A percentile compares a stretch with the other conserved stretches of the same genome.
Evolutionary conservation across 805 yeast genomes (phyloP).

Genomic region (Saturnispora gosingensis): DNA sequence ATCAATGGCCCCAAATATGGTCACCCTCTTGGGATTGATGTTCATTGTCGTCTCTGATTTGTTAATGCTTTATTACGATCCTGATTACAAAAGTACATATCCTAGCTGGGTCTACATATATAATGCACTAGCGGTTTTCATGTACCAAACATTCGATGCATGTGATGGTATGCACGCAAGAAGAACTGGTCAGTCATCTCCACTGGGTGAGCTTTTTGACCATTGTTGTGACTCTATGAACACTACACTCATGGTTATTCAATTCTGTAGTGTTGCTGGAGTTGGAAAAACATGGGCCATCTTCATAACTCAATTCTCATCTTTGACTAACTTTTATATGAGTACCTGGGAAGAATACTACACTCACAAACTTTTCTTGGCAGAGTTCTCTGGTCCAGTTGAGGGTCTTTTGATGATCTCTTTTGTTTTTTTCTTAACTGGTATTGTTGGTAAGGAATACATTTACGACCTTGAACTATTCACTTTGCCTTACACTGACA

Average conservation of each 20-base stretch:
- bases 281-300: slow-evolving; percentile 60
- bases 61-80: slow-evolving; percentile 65
- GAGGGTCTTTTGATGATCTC: slow-evolving; percentile 75
- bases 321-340: slow-evolving; percentile 72
- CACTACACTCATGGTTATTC: slow-evolving; percentile 68
- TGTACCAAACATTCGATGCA: slow-evolving; percentile 94
- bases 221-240: slow-evolving; percentile 65
- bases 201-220: slow-evolving; percentile 89
- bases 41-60: slow-evolving; percentile 59
- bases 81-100: slow-evolving; percentile 44
- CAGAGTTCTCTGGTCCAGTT: slow-evolving; percentile 86
- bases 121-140: slow-evolving; percentile 73
- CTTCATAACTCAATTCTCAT: slow-evolving; percentile 58
- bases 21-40: slow-evolving; percentile 69
- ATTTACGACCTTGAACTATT: slow-evolving; percentile 43
- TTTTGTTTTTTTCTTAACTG: slow-evolving; percentile 50
- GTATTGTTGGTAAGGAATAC: slow-evolving; percentile 50
- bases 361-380: slow-evolving; percentile 71
- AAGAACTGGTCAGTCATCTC: slow-evolving; percentile 90
- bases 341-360: slow-evolving; percentile 96
- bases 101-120: slow-evolving; percentile 74
- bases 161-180: slow-evolving; percentile 96
- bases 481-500: not conserved
- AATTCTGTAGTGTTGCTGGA: slow-evolving; percentile 69
- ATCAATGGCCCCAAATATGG: slow-evolving; percentile 89